Evolutionary conservation across 441 rosid species (phyloP), one percentile per base, ranked within the genome.

Genomic region (Hura crepitans): DNA sequence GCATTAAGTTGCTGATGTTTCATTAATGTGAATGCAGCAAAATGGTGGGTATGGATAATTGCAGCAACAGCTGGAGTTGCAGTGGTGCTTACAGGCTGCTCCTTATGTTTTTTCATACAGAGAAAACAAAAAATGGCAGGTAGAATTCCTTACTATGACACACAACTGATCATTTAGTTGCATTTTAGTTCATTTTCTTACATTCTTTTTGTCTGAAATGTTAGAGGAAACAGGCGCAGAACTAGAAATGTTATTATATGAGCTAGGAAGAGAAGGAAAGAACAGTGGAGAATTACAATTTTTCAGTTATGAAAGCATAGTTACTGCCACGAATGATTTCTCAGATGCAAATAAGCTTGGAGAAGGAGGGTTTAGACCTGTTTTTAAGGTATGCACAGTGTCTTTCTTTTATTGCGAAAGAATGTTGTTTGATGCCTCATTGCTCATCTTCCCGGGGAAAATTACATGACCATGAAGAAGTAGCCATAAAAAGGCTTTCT

Each of bases 401-500:
- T 22, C 10, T 51, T 20, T n/a, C 5, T 15, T 51, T 1, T 9
- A 51, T 17, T 20, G 22, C 2, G 56, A n/a, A 18, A 20, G 0
- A 51, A 10, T n/a, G 2, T 23, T 10, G 6, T 28, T 28, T 50
- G 15, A 20, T 20, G 27, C 0, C 25, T 39, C 11, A 39, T 10
- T 39, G 9, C 56, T 51, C 27, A 20, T 51, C 20, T 57, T 57
- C 17, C 11, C 68, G 49, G 75, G 81, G 73, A 11, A 12, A 56
- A 10, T 42, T 78, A 27, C n/a, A 30, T 1, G 70, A 74, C 35
- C 70, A 69, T 15, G 70, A 55, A 62, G 75, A 78, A 14, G 22
- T 74, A 28, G 81, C 75, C 11, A 23, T 71, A 43, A 78, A 78
- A 23, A 78, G 81, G 9, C 81, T 78, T 3, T 70, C 73, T 15